A percentile compares a stretch with the other conserved stretches of the same genome.
phyloP scores from a whole-genome alignment of 352 stramenopile species.

The Phytophthora meadii region DNA sequence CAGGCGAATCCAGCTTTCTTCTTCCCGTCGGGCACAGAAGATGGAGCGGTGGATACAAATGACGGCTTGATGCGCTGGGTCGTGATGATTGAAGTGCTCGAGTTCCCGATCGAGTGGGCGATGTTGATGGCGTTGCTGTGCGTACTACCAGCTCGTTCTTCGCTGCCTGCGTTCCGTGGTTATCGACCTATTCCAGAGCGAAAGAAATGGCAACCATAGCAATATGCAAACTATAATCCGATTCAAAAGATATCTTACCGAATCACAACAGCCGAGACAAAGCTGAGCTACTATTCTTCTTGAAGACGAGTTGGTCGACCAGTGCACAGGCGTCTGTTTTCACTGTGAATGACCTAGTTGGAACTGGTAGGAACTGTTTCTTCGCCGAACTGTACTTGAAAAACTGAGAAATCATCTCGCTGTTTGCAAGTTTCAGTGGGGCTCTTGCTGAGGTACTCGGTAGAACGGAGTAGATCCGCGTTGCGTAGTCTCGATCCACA shows the following conservation, averaged over 20 bases:
- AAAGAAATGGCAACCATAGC: constrained; percentile 25
- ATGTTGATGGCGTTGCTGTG: constrained; percentile 66
- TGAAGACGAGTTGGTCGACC: constrained; percentile 59
- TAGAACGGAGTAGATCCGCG: constrained; percentile 53
- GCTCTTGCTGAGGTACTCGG: constrained; percentile 32
- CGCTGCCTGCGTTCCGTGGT: constrained; percentile 60
- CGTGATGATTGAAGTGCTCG: constrained; percentile 63
- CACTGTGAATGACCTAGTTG: constrained; percentile 74
- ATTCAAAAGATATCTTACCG: too few relatives aligned
- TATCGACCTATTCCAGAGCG: constrained; percentile 57
- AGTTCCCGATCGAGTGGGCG: constrained; percentile 69
- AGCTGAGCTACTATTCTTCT: constrained; percentile 19
- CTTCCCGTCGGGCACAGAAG: constrained; percentile 46
- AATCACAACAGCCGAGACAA: constrained; percentile 21
- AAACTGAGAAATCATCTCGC: constrained; percentile 65
- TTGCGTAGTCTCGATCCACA: constrained; percentile 48
- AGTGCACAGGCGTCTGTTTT: constrained; percentile 80
- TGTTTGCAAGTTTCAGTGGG: constrained; percentile 29
- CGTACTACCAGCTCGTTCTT: constrained; percentile 59
- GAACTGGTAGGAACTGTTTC: constrained; percentile 74
- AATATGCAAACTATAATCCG: background rate
- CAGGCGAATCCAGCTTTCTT: constrained; percentile 73
- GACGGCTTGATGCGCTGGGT: constrained; percentile 56
- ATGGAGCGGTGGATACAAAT: constrained; percentile 22
- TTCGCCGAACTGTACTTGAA: constrained; percentile 89